Percentiles rank a stretch among this genome's conserved stretches.
These are phyloP conservation scores for Haplographium delicatum DNA, from an alignment of 495 filamentous ascomycete species.

Conservation along the genomic window DNA sequence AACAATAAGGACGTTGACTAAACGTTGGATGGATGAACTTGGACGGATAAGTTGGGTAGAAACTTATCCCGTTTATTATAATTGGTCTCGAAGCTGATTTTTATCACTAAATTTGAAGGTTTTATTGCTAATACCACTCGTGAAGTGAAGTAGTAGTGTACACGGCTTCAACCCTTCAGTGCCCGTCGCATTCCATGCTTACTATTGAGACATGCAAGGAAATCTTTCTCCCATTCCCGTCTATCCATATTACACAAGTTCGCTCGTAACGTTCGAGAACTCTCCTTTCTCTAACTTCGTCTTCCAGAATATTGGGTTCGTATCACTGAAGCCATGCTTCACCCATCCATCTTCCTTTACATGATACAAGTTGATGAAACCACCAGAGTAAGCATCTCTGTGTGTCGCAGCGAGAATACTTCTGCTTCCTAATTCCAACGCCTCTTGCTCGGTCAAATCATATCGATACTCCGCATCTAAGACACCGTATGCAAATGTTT, in stretches of 20 bases:
- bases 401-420: slow-evolving; percentile 97
- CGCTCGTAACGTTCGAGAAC: slow-evolving; percentile 92
- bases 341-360: slow-evolving; percentile 98
- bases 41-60: no score
- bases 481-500: slow-evolving; percentile 98
- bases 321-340: slow-evolving; percentile 94
- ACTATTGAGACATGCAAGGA: slow-evolving; percentile 25
- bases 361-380: slow-evolving; percentile 97
- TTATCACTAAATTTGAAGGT: neutral
- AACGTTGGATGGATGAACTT: no score
- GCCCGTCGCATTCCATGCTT: slow-evolving; percentile 15
- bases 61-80: no score
- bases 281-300: slow-evolving; percentile 97
- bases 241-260: slow-evolving; percentile 40
- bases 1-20: no score
- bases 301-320: slow-evolving; percentile 97
- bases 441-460: slow-evolving; percentile 78
- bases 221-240: slow-evolving; percentile 9
- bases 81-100: neutral
- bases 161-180: slow-evolving; percentile 13
- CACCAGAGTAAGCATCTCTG: slow-evolving; percentile 95
- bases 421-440: slow-evolving; percentile 81
- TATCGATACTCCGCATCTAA: slow-evolving; percentile 92
- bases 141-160: slow-evolving; percentile 28
- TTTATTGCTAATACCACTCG: slow-evolving; percentile 27